Percentiles rank a stretch among this genome's conserved stretches.
These are phyloP conservation scores for Arctium minus DNA, from an alignment of 129 eudicot species.

Conservation along the genomic window DNA sequence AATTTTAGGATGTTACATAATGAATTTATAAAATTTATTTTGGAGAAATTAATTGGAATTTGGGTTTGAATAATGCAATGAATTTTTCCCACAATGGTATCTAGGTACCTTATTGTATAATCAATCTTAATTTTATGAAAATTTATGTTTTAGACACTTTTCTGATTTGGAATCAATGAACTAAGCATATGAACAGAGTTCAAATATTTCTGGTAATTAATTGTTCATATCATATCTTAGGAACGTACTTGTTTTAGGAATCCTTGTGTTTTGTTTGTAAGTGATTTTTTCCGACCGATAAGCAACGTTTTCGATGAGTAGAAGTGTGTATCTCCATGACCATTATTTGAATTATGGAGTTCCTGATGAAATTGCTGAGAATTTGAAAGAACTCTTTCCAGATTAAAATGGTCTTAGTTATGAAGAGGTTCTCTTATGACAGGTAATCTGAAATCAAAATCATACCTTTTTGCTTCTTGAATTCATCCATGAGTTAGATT, in stretches of 20 bases:
- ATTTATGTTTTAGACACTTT: neutral
- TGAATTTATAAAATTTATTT: neutral
- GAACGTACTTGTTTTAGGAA: neutral
- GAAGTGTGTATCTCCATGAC: conserved; percentile 36
- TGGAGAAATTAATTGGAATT: neutral
- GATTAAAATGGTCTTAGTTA: conserved; percentile 60
- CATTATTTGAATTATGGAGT: conserved; percentile 32
- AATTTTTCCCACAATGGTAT: neutral
- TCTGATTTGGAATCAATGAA: conserved; percentile 5
- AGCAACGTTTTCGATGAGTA: conserved; percentile 23
- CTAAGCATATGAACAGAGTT: neutral
- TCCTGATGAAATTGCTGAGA: conserved; percentile 56
- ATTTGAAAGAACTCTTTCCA: conserved; percentile 44
- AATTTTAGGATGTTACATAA: too few relatives aligned
- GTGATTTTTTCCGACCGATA: neutral
- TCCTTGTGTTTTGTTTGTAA: neutral
- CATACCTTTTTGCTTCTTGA: neutral
- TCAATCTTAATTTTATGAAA: neutral
- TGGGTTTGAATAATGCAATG: neutral
- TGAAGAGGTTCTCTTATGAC: conserved; percentile 74
- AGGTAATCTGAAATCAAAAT: conserved; percentile 31
- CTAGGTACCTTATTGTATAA: neutral
- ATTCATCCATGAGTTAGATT: neutral
- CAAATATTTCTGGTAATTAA: neutral
- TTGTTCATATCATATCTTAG: neutral